A percentile compares a stretch with the other conserved stretches of the same genome.
phyloP scores from a whole-genome alignment of 257 asterid genomes.

The Solanum virginianum region DNA sequence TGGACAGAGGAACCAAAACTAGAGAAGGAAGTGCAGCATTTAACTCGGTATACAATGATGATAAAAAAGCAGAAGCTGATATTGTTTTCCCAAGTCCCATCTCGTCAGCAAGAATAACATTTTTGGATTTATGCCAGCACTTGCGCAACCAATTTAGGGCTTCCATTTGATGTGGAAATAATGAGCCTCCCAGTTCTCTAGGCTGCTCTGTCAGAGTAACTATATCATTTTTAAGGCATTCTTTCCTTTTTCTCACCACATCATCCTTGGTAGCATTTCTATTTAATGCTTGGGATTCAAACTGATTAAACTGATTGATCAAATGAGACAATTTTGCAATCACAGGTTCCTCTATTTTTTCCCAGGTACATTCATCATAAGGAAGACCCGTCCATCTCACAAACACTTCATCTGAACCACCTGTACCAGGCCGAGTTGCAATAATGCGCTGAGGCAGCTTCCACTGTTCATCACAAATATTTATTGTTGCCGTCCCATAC shows the following conservation, averaged over 20 bases:
- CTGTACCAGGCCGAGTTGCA: constrained; percentile 48
- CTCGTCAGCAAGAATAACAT: constrained; percentile 98
- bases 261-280: constrained; percentile 34
- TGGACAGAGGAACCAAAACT: constrained; percentile 94
- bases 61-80: constrained; percentile 90
- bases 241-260: constrained; percentile 23
- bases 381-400: constrained; percentile 89
- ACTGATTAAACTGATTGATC: constrained; percentile 59
- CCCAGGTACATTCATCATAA: constrained; percentile 99
- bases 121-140: constrained; percentile 85
- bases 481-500: constrained; percentile 65
- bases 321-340: constrained; percentile 45
- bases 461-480: constrained; percentile 84
- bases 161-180: constrained; percentile 96
- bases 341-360: constrained; percentile 63
- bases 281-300: constrained; percentile 56
- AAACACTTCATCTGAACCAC: constrained; percentile 61
- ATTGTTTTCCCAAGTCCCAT: constrained; percentile 99
- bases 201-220: constrained; percentile 83
- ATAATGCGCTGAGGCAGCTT: constrained; percentile 78
- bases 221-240: constrained; percentile 39
- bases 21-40: constrained; percentile 74
- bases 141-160: constrained; percentile 97
- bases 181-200: constrained; percentile 73
- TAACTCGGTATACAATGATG: constrained; percentile 74